Evolutionary conservation across 768 basidiomycete genomes (phyloP).

Genomic region (Kwoniella newhampshirensis): DNA sequence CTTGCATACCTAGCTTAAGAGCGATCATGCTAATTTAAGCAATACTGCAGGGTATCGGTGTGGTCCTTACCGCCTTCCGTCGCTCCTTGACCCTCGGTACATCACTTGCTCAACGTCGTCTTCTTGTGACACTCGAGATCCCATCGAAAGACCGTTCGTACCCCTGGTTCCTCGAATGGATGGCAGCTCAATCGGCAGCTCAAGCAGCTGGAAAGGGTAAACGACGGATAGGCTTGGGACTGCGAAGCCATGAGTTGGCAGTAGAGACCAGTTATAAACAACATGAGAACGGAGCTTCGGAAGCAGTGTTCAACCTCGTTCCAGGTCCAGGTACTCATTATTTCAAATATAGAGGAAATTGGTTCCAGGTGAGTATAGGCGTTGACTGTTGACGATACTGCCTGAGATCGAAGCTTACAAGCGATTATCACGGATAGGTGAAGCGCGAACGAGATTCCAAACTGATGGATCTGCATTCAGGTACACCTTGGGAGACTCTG

Average conservation of each 20-base stretch:
- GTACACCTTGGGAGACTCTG: conserved; percentile 95
- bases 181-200: conserved; percentile 67
- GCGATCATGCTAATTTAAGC: too few species aligned
- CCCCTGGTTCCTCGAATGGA: conserved; percentile 96
- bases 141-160: conserved; percentile 93
- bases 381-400: too few species aligned
- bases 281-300: conserved; percentile 86
- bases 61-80: conserved; percentile 73
- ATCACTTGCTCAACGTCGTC: conserved; percentile 74
- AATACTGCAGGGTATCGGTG: conserved; percentile 73
- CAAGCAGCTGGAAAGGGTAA: conserved; percentile 37
- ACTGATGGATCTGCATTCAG: conserved; percentile 85
- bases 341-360: conserved; percentile 82
- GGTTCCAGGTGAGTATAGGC: conserved; percentile 76
- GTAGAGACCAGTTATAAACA: conserved; percentile 86
- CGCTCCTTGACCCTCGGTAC: conserved; percentile 68
- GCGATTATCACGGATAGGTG: conserved; percentile 60
- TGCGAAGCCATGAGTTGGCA: conserved; percentile 85
- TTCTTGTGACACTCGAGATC: conserved; percentile 93
- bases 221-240: conserved; percentile 55
- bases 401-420: too few species aligned
- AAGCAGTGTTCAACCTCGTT: conserved; percentile 86
- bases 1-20: too few species aligned
- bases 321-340: conserved; percentile 94
- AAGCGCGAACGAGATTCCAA: conserved; percentile 92